Base-by-base conservation (phyloP, 148 eudicot species). In the Vaccinium vitisidaea region DNA sequence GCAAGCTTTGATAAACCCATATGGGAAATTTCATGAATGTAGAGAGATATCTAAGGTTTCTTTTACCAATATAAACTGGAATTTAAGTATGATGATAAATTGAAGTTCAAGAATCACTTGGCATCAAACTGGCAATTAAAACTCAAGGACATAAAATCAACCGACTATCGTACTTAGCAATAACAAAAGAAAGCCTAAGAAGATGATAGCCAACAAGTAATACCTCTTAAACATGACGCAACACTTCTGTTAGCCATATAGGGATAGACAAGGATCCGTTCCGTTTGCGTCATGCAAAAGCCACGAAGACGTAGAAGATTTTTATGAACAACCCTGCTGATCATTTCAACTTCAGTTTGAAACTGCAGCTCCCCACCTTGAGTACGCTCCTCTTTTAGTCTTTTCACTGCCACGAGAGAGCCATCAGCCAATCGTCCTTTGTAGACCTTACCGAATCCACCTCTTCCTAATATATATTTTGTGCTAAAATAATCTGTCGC, bases 391-490 rank as follows among this genome's bases (percentile, higher is more conserved):
- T 92, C 95, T 86, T 94, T 94, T 6, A 93, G 90, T 80, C 94
- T 91, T 88, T 94, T 94, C 80, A 94, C 98, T 13, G 98, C 98
- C 78, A 94, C 98, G 8, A 94, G 91, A 61, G 91, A 7, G 67
- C 98, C 98, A 88, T 94, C 93, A 9, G 93, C 91, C 88, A 94
- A 84, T 7, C 95, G 89, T 25, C 98, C 98, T 87, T 93, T 94
- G 91, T 94, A 94, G 77, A 94, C 95, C 82, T 94, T 94, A 81
- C 95, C 95, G 88, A 93, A 94, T 49, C 95, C 98, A 84, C 98
- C 98, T 86, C 94, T 86, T 80, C 98, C 98, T 32, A 94, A 88
- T 86, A 94, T 92, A 78, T 94, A 85, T 84, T 76, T 91, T 82
- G 87, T 88, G 90, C 93, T 89, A 86, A 94, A 94, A 77, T 86